Conservation (phyloP, 2,329 filamentous ascomycete species). For the Eutypella sp. region DNA sequence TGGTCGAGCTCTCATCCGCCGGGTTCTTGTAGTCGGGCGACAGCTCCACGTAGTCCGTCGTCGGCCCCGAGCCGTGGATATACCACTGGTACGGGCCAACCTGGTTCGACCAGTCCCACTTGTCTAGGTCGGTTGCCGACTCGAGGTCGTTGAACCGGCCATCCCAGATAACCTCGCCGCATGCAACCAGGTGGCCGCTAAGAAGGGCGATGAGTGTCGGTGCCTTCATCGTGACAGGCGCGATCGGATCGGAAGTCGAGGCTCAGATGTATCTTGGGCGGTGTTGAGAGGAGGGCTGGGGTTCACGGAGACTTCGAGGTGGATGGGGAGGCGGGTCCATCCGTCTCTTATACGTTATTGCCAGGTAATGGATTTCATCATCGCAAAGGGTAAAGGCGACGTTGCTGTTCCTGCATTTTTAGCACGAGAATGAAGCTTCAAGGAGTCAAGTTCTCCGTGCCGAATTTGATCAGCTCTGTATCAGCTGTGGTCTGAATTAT, state of each 20-base stretch:
- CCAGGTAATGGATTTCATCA: not conserved
- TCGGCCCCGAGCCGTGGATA: conserved; percentile 57
- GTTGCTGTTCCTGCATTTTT: not conserved
- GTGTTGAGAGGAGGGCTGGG: too few species aligned
- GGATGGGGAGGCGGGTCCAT: not conserved
- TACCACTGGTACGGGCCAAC: conserved; percentile 68
- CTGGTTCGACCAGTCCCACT: conserved; percentile 58
- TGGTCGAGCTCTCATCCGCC: conserved; percentile 52
- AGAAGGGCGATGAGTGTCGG: conserved; percentile 14
- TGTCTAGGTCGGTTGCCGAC: conserved; percentile 42
- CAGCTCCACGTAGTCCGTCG: conserved; percentile 57
- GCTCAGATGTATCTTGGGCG: not conserved
- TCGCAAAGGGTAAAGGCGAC: not conserved
- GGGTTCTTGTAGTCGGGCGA: conserved; percentile 59
- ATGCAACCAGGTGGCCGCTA: conserved; percentile 20
- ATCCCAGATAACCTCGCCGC: conserved; percentile 53
- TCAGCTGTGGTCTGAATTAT: conserved; percentile 1
- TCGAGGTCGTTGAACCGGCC: conserved; percentile 53
- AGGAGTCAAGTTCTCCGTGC: conserved; percentile 10
- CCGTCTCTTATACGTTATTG: not conserved
- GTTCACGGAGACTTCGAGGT: too few species aligned
- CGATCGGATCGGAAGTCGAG: not conserved
- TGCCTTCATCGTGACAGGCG: conserved; percentile 15
- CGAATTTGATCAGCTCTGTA: conserved; percentile 5
- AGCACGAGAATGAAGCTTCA: not conserved